These are phyloP conservation scores for Sarocladiaceae sp. DNA, from an alignment of 2,329 filamentous ascomycete species.

Conservation along the genomic window DNA sequence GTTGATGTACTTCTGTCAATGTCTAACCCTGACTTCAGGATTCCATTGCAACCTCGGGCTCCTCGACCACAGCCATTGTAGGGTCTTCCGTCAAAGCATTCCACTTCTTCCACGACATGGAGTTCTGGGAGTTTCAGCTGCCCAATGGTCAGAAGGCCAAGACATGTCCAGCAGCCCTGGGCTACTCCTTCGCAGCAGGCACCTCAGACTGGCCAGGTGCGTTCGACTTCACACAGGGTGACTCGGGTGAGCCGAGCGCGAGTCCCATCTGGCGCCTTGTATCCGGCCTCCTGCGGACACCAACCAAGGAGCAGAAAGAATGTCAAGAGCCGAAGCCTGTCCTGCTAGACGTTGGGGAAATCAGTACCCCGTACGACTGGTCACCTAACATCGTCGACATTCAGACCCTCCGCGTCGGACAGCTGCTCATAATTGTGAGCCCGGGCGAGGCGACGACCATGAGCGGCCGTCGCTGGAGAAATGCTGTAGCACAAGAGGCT, in stretches of 20 bases:
- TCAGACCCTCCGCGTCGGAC: constrained; percentile 77
- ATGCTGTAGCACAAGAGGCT: constrained; percentile 53
- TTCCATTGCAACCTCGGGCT: no score
- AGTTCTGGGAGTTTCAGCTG: constrained; percentile 65
- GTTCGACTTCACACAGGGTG: constrained; percentile 90
- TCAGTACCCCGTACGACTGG: constrained; percentile 76
- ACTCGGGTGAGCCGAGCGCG: constrained; percentile 58
- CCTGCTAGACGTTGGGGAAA: constrained; percentile 79
- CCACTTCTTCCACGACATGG: constrained; percentile 81
- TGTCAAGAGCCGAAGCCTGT: constrained; percentile 83
- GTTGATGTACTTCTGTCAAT: neutral
- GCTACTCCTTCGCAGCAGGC: constrained; percentile 88
- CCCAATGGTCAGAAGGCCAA: constrained; percentile 63
- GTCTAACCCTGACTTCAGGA: constrained; percentile 38
- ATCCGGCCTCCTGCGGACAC: constrained; percentile 63
- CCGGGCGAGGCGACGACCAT: constrained; percentile 90
- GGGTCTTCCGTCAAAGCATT: constrained; percentile 70
- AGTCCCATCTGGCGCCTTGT: constrained; percentile 78
- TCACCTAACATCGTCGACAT: constrained; percentile 87
- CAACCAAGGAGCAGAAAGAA: constrained; percentile 59
- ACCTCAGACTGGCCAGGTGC: constrained; percentile 86
- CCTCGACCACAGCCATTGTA: constrained; percentile 41
- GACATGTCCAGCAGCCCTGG: constrained; percentile 82
- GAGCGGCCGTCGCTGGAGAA: constrained; percentile 81
- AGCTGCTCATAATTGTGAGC: constrained; percentile 75